Evolutionary conservation across 306 rosid genomes (phyloP).

Genomic region (Glycine tomentella): DNA sequence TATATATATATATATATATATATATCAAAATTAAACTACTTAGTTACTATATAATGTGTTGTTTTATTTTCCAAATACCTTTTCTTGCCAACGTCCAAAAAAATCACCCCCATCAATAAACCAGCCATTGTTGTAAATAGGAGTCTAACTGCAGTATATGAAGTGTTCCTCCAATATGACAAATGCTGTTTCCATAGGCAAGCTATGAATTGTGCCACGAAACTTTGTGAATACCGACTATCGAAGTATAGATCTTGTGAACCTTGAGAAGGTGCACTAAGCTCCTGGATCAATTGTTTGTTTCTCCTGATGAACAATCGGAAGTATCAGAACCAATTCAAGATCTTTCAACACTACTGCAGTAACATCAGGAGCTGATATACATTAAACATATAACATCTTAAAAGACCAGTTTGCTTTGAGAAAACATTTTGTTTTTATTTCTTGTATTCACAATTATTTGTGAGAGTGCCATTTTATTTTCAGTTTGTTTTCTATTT

Average conservation of each 20-base stretch:
- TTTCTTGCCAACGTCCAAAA: too few species aligned
- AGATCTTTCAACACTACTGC: conserved; percentile 2
- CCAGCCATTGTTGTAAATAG: too few species aligned
- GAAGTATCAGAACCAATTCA: conserved; percentile 2
- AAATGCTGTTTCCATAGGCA: conserved; percentile 56
- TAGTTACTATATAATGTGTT: too few species aligned
- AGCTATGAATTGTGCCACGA: conserved; percentile 41
- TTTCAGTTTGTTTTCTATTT: neutral
- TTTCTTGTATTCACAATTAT: neutral
- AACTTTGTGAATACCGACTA: conserved; percentile 41
- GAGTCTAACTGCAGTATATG: conserved; percentile 31
- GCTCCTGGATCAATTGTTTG: conserved; percentile 38
- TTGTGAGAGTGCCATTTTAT: neutral
- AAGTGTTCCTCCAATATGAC: conserved; percentile 56
- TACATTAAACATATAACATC: too few species aligned
- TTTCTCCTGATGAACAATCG: conserved; percentile 43
- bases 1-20: too few species aligned
- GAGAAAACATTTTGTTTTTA: neutral
- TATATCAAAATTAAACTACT: too few species aligned
- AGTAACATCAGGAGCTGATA: too few species aligned
- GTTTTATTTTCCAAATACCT: too few species aligned
- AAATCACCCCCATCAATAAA: too few species aligned
- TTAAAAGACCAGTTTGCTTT: neutral
- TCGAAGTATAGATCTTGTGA: conserved; percentile 38
- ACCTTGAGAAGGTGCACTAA: conserved; percentile 21